These are phyloP conservation scores for Podaxis rugospora DNA, from an alignment of 768 basidiomycete genomes.

Conservation along the genomic window DNA sequence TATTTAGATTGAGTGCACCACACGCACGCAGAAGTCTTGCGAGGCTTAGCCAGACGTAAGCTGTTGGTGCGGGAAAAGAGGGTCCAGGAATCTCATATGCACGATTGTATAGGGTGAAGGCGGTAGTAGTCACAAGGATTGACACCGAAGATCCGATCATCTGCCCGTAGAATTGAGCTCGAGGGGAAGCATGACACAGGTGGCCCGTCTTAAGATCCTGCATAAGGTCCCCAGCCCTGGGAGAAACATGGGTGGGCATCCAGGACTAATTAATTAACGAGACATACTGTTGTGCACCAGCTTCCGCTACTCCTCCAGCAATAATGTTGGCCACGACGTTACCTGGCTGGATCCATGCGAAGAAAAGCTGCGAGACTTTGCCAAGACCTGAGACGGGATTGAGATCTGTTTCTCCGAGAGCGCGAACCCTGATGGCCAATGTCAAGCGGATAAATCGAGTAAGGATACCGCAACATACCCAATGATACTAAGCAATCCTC, in stretches of 20 bases:
- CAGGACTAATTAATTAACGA: background rate
- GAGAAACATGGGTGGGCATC: background rate
- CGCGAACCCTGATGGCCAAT: conserved; percentile 62
- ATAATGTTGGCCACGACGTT: conserved; percentile 98
- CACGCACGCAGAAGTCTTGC: conserved; percentile 70
- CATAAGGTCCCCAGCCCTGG: conserved; percentile 94
- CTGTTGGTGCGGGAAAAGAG: conserved; percentile 93
- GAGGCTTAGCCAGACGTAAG: conserved; percentile 87
- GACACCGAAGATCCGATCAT: conserved; percentile 86
- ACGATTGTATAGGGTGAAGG: conserved; percentile 80
- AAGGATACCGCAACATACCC: conserved; percentile 50
- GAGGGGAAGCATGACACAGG: conserved; percentile 84
- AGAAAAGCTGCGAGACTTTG: conserved; percentile 91
- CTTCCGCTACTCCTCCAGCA: conserved; percentile 94
- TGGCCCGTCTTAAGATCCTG: conserved; percentile 98
- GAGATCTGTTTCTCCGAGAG: conserved; percentile 93
- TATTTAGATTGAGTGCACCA: background rate
- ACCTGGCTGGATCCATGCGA: conserved; percentile 91
- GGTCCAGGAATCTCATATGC: conserved; percentile 90
- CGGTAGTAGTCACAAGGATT: conserved; percentile 84
- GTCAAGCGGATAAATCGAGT: conserved; percentile 12
- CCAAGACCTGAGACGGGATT: conserved; percentile 92
- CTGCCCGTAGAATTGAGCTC: conserved; percentile 93
- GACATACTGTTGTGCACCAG: conserved; percentile 84
- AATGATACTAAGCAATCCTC: conserved; percentile 80